phyloP scores from a whole-genome alignment of 805 yeast genomes.

The Candida anglica region DNA sequence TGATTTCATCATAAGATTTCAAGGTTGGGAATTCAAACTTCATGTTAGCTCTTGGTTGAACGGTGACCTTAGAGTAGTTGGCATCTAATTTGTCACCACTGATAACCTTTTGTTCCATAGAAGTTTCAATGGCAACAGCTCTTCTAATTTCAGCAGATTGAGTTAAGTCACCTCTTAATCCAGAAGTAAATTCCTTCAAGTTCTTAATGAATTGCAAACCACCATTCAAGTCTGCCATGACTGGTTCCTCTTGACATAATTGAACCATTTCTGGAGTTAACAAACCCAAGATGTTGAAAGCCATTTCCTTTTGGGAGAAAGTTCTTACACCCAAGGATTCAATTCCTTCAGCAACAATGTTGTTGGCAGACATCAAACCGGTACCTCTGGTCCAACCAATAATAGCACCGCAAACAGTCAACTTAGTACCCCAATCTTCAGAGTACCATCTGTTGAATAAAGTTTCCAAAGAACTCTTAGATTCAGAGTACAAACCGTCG shows the following conservation, averaged over 20 bases:
- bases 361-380: constrained; percentile 96
- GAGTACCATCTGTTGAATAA: constrained; percentile 98
- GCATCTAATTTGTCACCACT: constrained; percentile 87
- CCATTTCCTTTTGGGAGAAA: constrained; percentile 98
- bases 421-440: constrained; percentile 91
- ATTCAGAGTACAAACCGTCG: constrained; percentile 97
- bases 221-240: constrained; percentile 98
- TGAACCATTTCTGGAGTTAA: constrained; percentile 81
- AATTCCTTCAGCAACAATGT: constrained; percentile 95
- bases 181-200: constrained; percentile 81
- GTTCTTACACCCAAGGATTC: constrained; percentile 96
- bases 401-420: constrained; percentile 96
- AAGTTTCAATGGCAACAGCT: constrained; percentile 91
- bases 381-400: constrained; percentile 99
- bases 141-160: constrained; percentile 90
- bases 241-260: constrained; percentile 89
- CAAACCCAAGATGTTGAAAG: constrained; percentile 93
- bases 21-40: constrained; percentile 89
- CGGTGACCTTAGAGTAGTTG: constrained; percentile 69
- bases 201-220: constrained; percentile 93
- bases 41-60: constrained; percentile 94
- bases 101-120: constrained; percentile 80
- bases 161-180: constrained; percentile 69
- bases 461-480: constrained; percentile 92
- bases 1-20: constrained; percentile 72